Evolutionary conservation across 2,329 filamentous ascomycete species (phyloP).

Genomic region (Cladosporium sp.): DNA sequence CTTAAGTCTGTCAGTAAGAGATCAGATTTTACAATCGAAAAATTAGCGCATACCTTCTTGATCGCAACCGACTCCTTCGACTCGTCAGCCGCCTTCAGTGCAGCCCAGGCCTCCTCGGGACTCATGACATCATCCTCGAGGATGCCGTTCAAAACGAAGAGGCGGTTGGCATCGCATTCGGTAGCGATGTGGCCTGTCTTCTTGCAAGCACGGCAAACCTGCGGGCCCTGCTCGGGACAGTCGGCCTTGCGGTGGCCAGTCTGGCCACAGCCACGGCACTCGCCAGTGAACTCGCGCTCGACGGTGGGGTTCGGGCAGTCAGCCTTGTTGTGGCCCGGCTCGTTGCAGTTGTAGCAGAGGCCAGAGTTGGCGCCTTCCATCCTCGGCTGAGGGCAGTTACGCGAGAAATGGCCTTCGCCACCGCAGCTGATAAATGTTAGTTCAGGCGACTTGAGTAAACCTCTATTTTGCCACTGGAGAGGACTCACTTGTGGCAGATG

Average conservation of each 20-base stretch:
- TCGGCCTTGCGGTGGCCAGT: constrained; percentile 53
- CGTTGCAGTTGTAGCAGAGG: constrained; percentile 56
- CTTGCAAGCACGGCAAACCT: constrained; percentile 55
- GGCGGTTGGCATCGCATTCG: constrained; percentile 56
- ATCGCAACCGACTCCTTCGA: constrained; percentile 57
- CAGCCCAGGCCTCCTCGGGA: constrained; percentile 53
- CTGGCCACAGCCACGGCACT: constrained; percentile 53
- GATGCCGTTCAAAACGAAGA: constrained; percentile 50
- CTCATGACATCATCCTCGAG: constrained; percentile 17
- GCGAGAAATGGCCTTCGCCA: constrained; percentile 40
- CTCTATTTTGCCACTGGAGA: neutral
- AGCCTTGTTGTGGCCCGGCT: constrained; percentile 55
- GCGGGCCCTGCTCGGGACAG: constrained; percentile 55
- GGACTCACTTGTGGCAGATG: constrained; percentile 37
- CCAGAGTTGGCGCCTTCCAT: constrained; percentile 29
- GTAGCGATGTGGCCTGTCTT: constrained; percentile 35
- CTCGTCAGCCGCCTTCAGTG: constrained; percentile 47
- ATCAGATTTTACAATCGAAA: neutral
- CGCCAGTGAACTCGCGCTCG: constrained; percentile 47
- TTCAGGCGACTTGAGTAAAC: neutral
- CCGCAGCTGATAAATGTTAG: constrained; percentile 36
- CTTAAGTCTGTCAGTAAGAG: constrained; percentile 13
- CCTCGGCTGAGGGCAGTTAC: constrained; percentile 43
- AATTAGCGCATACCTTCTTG: constrained; percentile 44
- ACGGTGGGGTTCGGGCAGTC: constrained; percentile 55